Evolutionary conservation across 306 rosid genomes (phyloP), one percentile per base, ranked within the genome.

Genomic region (Cicer judaicum): DNA sequence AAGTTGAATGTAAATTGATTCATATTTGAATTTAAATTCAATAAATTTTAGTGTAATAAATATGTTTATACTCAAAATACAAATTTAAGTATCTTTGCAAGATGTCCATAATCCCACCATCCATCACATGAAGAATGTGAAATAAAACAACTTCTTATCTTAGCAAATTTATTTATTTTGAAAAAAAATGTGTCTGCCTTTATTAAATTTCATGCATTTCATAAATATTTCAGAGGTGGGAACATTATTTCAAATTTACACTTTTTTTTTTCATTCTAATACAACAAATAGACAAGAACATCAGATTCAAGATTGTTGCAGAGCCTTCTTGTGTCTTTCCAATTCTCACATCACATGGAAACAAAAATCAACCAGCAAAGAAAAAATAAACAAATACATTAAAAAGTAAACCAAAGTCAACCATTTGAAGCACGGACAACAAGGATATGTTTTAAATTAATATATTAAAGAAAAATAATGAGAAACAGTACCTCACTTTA

Each of bases 401-500:
- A 15, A 54, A 55, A 24, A 34, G 1, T 41, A 48, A 78, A 59
- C 29, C 55, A 40, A 21, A 48, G 64, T 40, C 70, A 46, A 21
- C 46, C 47, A 19, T 70, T 61, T 18, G 15, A 40, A 7, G 19
- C 47, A 78, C 50, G 24, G 49, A 50, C 1, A 61, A n/a, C 9
- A 5, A 68, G 21, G 14, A 13, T 13, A 47, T 19, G 38, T 14
- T 38, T 60, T 6, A 64, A 64, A 39, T 24, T 50, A 64, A 64
- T 10, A 39, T 19, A 10, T 56, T 21, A 21, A 73, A 29, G 57
- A 40, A n/a, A 7, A 62, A 34, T 34, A 48, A 60, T 14, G 49
- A 78, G 40, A 78, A 71, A 64, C 60, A 39, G 56, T 78, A 49
- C 59, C 73, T 78, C 24, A 53, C 7, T 71, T 16, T 64, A 59